These are phyloP conservation scores for Imleria badia DNA, from an alignment of 768 basidiomycete species.

Conservation along the genomic window DNA sequence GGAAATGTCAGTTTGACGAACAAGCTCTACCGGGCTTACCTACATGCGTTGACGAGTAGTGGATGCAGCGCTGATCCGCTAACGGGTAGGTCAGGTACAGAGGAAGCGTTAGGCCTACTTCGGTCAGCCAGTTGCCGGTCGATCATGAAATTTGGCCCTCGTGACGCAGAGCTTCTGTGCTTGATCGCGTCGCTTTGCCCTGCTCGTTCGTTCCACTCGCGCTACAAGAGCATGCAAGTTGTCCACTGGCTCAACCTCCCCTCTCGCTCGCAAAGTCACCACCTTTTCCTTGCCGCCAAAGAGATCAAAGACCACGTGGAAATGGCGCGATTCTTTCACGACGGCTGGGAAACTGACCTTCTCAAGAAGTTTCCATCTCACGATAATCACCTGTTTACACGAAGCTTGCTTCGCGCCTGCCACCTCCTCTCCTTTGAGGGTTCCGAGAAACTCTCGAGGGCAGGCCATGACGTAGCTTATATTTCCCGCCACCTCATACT, in stretches of 20 bases:
- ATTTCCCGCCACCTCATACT: constrained; percentile 3
- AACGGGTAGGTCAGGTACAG: too few relatives aligned
- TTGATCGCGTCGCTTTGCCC: constrained; percentile 36
- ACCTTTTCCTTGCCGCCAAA: constrained; percentile 20
- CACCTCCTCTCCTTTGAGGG: constrained; percentile 9
- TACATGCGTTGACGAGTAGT: too few relatives aligned
- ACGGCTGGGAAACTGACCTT: not conserved
- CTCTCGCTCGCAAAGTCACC: constrained; percentile 29
- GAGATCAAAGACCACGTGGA: constrained; percentile 28
- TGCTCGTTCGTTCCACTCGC: not conserved
- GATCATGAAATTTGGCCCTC: too few relatives aligned
- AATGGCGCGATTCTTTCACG: constrained; percentile 8
- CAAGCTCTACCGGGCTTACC: too few relatives aligned
- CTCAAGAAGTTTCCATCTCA: not conserved
- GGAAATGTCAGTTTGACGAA: too few relatives aligned
- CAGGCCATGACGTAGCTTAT: constrained; percentile 6
- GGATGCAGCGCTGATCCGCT: too few relatives aligned
- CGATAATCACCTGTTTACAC: constrained; percentile 11
- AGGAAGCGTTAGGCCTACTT: too few relatives aligned
- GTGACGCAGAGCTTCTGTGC: constrained; percentile 31
- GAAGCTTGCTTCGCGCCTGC: constrained; percentile 9
- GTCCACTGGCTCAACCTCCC: constrained; percentile 31
- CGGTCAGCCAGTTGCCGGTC: too few relatives aligned
- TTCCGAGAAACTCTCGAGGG: too few relatives aligned
- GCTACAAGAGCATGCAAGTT: constrained; percentile 41